Percentiles rank a stretch among this genome's conserved stretches.
Evolutionary conservation across 2,329 filamentous ascomycete species (phyloP).

Genomic region (Claviceps sp.): DNA sequence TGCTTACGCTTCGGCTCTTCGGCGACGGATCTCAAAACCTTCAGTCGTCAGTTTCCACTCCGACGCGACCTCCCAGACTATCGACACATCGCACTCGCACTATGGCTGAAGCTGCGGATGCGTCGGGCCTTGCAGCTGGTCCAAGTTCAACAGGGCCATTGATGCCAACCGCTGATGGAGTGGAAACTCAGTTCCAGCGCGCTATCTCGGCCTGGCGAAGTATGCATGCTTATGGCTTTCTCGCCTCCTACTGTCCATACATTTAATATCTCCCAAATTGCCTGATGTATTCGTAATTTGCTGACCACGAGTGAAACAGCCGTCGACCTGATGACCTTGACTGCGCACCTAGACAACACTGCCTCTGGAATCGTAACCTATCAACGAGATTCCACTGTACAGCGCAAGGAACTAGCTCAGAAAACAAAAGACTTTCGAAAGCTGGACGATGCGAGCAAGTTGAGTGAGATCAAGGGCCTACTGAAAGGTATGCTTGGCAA

Average conservation of each 20-base stretch:
- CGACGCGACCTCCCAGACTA: not conserved
- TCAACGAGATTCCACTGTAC: slow-evolving; percentile 88
- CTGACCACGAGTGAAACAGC: slow-evolving; percentile 32
- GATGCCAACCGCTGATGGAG: slow-evolving; percentile 33
- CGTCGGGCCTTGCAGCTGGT: slow-evolving; percentile 14
- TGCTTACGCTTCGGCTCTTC: no score
- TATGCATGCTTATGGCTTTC: slow-evolving; percentile 26
- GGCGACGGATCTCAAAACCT: no score
- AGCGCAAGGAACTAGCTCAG: slow-evolving; percentile 93
- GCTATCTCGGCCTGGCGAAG: slow-evolving; percentile 95
- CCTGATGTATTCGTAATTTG: not conserved
- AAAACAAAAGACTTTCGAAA: slow-evolving; percentile 98
- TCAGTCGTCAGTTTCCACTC: not conserved
- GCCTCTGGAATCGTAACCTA: slow-evolving; percentile 92
- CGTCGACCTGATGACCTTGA: slow-evolving; percentile 73
- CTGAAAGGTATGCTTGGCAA: slow-evolving; percentile 53
- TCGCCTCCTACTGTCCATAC: not conserved
- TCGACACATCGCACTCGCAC: not conserved
- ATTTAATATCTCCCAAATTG: no score
- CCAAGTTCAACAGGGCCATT: slow-evolving; percentile 13
- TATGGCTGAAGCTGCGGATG: slow-evolving; percentile 21
- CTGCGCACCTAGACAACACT: slow-evolving; percentile 76
- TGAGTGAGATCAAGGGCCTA: slow-evolving; percentile 77
- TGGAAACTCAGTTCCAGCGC: slow-evolving; percentile 82
- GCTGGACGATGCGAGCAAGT: slow-evolving; percentile 74